These are phyloP conservation scores for Ziziphus jujuba DNA, from an alignment of 306 rosid genomes.

Conservation along the genomic window DNA sequence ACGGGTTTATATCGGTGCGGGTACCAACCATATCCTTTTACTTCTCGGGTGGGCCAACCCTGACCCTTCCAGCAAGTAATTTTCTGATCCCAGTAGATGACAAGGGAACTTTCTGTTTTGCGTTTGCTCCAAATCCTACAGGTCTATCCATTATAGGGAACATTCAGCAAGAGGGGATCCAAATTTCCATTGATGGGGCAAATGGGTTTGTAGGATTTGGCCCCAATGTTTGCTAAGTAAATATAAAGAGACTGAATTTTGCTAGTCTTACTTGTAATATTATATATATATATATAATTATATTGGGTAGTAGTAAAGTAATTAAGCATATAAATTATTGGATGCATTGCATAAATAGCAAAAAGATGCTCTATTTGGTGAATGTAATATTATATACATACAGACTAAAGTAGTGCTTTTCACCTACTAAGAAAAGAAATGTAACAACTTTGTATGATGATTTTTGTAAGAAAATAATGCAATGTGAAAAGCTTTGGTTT, in stretches of 20 bases:
- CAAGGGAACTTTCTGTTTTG: slow-evolving; percentile 77
- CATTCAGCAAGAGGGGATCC: slow-evolving; percentile 89
- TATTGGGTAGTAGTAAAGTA: background rate
- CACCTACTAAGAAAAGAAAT: slow-evolving; percentile 20
- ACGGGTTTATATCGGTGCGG: slow-evolving; percentile 77
- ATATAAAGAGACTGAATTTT: slow-evolving; percentile 4
- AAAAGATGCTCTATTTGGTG: background rate
- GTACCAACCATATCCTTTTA: slow-evolving; percentile 87
- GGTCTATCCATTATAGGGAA: slow-evolving; percentile 76
- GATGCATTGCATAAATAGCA: background rate
- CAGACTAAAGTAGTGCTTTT: slow-evolving; percentile 21
- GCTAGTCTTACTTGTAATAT: slow-evolving; percentile 5
- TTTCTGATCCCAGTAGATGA: slow-evolving; percentile 70
- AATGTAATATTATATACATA: background rate
- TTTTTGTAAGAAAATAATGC: slow-evolving; percentile 11
- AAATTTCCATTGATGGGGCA: slow-evolving; percentile 72
- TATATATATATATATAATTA: slow-evolving; percentile 7
- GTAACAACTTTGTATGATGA: slow-evolving; percentile 14
- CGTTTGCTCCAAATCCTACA: slow-evolving; percentile 58
- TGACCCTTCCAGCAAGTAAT: slow-evolving; percentile 79
- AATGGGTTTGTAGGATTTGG: slow-evolving; percentile 92
- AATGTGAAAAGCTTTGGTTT: background rate
- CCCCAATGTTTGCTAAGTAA: slow-evolving; percentile 64
- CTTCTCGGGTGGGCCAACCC: slow-evolving; percentile 68
- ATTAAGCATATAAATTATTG: background rate